A percentile compares a stretch with the other conserved stretches of the same genome.
phyloP scores from a whole-genome alignment of 106 monocot genomes.

The Acorus gramineus region DNA sequence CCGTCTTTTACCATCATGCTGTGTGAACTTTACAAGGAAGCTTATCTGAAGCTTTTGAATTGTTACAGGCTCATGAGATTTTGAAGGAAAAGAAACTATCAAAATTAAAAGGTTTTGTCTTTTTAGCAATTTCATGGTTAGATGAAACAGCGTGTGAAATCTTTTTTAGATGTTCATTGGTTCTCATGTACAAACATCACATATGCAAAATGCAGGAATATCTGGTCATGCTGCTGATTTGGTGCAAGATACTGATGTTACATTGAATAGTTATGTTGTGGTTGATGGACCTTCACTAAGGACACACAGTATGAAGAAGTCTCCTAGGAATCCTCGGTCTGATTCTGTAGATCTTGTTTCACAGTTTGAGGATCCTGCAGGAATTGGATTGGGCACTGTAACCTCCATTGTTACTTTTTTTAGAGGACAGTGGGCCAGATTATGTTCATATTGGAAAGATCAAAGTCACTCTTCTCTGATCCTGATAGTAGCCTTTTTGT shows the following conservation, averaged over 20 bases:
- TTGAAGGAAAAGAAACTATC: constrained; percentile 36
- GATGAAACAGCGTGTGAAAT: background rate
- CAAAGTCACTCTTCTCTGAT: constrained; percentile 24
- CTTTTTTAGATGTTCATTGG: too few species aligned
- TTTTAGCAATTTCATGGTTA: background rate
- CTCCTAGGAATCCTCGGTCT: constrained; percentile 3
- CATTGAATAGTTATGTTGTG: background rate
- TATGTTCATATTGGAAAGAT: constrained; percentile 26
- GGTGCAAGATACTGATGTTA: too few species aligned
- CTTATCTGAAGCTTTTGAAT: background rate
- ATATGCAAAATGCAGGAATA: too few species aligned
- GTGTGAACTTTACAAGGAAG: background rate
- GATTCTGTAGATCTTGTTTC: background rate
- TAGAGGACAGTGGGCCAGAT: constrained; percentile 26
- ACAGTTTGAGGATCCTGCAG: constrained; percentile 5
- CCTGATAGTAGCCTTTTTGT: constrained; percentile 18
- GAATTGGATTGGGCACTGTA: constrained; percentile 5
- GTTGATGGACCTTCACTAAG: constrained; percentile 9
- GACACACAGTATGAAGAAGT: background rate
- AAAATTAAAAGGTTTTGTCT: constrained; percentile 34
- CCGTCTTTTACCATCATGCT: background rate
- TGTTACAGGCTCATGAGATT: constrained; percentile 47
- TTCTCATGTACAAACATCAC: too few species aligned
- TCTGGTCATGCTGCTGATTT: too few species aligned
- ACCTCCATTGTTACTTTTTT: constrained; percentile 16